Percentiles rank a stretch among this genome's conserved stretches.
These are phyloP conservation scores for Cicer bijugum DNA, from an alignment of 306 rosid genomes.

Conservation along the genomic window DNA sequence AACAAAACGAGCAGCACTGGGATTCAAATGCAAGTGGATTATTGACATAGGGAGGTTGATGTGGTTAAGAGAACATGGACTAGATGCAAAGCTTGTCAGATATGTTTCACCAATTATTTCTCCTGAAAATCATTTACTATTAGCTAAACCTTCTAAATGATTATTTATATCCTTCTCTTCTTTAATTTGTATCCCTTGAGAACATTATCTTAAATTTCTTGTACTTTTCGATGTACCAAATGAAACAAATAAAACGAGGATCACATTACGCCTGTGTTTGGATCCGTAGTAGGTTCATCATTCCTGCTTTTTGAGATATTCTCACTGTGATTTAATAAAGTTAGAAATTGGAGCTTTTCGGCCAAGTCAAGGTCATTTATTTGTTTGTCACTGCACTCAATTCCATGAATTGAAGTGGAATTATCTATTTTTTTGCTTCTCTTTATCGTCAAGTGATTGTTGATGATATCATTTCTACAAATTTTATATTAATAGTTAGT, in stretches of 20 bases:
- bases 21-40: conserved; percentile 94
- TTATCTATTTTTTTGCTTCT: too few relatives aligned
- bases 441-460: too few relatives aligned
- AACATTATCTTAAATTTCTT: not conserved
- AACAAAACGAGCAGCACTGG: conserved; percentile 74
- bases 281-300: too few relatives aligned
- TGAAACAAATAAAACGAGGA: not conserved
- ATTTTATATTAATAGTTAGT: too few relatives aligned
- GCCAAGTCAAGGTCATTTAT: too few relatives aligned
- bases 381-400: too few relatives aligned
- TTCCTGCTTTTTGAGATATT: too few relatives aligned
- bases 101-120: conserved; percentile 78
- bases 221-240: not conserved
- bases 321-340: too few relatives aligned
- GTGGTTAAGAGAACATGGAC: conserved; percentile 78
- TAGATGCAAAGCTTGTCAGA: conserved; percentile 71
- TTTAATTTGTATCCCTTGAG: conserved; percentile 6
- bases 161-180: not conserved
- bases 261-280: not conserved
- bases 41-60: conserved; percentile 84
- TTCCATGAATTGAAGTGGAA: too few relatives aligned
- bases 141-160: conserved; percentile 52
- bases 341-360: too few relatives aligned
- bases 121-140: conserved; percentile 85
- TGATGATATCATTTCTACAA: too few relatives aligned